Evolutionary conservation across 192 early-diverging fungal species (phyloP), one percentile per base, ranked within the genome.

Genomic region (Coemansia sp.): DNA sequence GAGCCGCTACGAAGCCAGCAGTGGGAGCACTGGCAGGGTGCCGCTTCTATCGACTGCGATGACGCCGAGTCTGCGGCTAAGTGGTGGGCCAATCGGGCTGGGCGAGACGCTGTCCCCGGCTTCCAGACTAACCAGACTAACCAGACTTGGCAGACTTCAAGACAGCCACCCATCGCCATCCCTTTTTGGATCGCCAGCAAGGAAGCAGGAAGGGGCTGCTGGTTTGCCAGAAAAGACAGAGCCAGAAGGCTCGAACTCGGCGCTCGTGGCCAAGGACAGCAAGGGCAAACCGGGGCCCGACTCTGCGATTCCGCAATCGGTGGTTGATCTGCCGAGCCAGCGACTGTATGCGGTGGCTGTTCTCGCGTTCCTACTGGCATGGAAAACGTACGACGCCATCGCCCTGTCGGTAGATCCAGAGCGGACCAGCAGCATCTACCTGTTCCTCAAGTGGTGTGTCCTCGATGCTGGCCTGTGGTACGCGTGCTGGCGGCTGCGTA

Each of bases 371-470:
- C 54, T 77, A 21, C 41, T 62, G 15, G 80, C 80, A 6, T 77
- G 74, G 80, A 82, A 82, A 63, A 11, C 65, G 11, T 82, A 74
- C 66, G 69, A 82, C 15, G 72, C 71, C 5, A 41, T 74, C 19
- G 43, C 39, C 1, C 19, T 77, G 58, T 61, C 64, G 8, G 52
- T 74, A 2, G 61, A 71, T 7, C 16, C 57, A 18, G 68, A 47
- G 12, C 61, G 47, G 13, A 69, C 67, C 16, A 81, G 77, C 66
- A 26, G 51, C 51, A 19, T 71, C 12, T 63, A 61, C 22, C 15
- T 82, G 65, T 74, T 82, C 64, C 22, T 65, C 22, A 76, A 82
- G 62, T 82, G 80, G 80, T 68, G 62, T 45, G n/a, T 71, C 18
- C 36, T 82, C 12, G 80, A 82, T 22, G 42, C 58, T 22, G 63